phyloP scores from a whole-genome alignment of 2,329 filamentous ascomycete species.

The Shiraia bambusicola region DNA sequence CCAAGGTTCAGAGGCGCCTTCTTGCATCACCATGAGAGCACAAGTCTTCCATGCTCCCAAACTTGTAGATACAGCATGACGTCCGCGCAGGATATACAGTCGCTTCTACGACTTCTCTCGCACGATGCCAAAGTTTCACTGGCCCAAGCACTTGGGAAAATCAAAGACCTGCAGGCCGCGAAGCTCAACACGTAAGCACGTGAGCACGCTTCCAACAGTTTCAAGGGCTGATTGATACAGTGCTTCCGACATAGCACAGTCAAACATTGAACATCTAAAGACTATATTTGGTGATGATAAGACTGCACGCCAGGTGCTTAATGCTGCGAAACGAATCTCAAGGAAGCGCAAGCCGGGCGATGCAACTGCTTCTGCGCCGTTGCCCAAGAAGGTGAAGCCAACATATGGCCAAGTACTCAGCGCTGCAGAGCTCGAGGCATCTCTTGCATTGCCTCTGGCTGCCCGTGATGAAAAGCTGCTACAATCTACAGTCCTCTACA shows the following conservation, averaged over 20 bases:
- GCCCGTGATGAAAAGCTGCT: slow-evolving; percentile 62
- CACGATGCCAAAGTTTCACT: slow-evolving; percentile 60
- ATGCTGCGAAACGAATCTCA: slow-evolving; percentile 57
- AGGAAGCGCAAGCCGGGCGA: slow-evolving; percentile 56
- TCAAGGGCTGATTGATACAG: slow-evolving; percentile 26
- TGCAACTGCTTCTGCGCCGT: slow-evolving; percentile 22
- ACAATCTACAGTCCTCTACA: slow-evolving; percentile 60
- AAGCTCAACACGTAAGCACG: slow-evolving; percentile 54
- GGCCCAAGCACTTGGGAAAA: slow-evolving; percentile 56
- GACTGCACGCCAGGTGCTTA: slow-evolving; percentile 57
- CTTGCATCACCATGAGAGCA: too few relatives aligned
- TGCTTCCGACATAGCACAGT: slow-evolving; percentile 52
- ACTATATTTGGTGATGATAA: slow-evolving; percentile 55
- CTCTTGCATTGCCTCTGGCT: slow-evolving; percentile 60
- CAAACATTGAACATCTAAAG: slow-evolving; percentile 48
- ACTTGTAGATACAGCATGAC: slow-evolving; percentile 25
- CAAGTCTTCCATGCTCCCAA: neutral
- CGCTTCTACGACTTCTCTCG: slow-evolving; percentile 58
- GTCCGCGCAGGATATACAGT: slow-evolving; percentile 45
- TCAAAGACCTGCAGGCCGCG: slow-evolving; percentile 55
- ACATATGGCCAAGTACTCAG: slow-evolving; percentile 33
- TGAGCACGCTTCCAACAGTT: slow-evolving; percentile 23
- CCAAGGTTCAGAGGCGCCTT: neutral
- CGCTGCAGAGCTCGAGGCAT: slow-evolving; percentile 63
- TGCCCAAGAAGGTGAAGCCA: slow-evolving; percentile 40